Evolutionary conservation across 1,284 basidiomycete species (phyloP).

Genomic region (Cryptococcus hybrid): DNA sequence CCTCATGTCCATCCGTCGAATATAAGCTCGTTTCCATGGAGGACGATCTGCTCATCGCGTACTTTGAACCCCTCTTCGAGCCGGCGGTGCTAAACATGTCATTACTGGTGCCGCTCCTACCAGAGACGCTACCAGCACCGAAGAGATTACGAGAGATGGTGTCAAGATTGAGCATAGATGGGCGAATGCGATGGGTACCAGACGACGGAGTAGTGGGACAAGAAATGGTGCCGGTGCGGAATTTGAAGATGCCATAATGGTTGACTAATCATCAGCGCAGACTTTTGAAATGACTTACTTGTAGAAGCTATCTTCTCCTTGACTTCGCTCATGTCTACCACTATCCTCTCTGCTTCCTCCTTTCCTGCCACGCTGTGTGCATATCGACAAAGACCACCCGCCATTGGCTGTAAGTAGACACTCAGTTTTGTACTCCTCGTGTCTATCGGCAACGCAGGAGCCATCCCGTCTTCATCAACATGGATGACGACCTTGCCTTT

Average conservation of each 20-base stretch:
- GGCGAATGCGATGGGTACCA: constrained; percentile 63
- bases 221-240: constrained; percentile 70
- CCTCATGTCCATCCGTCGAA: constrained; percentile 9
- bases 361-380: constrained; percentile 53
- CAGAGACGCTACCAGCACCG: constrained; percentile 34
- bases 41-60: constrained; percentile 29
- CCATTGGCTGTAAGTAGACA: constrained; percentile 65
- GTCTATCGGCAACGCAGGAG: constrained; percentile 63
- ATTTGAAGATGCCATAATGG: constrained; percentile 80
- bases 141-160: constrained; percentile 62
- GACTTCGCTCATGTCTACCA: constrained; percentile 73
- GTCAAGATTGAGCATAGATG: constrained; percentile 77
- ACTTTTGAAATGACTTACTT: constrained; percentile 56
- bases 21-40: constrained; percentile 21
- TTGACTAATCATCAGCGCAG: constrained; percentile 59
- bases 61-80: constrained; percentile 23
- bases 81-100: constrained; percentile 32
- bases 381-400: constrained; percentile 69
- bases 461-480: constrained; percentile 64
- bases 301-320: constrained; percentile 71
- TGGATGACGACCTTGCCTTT: constrained; percentile 88
- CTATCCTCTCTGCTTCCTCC: constrained; percentile 62
- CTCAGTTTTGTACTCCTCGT: constrained; percentile 67
- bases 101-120: constrained; percentile 17
- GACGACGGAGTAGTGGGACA: constrained; percentile 72